Evolutionary conservation across 75 land plant species (phyloP).

Genomic region (Pinus tabuliformis): DNA sequence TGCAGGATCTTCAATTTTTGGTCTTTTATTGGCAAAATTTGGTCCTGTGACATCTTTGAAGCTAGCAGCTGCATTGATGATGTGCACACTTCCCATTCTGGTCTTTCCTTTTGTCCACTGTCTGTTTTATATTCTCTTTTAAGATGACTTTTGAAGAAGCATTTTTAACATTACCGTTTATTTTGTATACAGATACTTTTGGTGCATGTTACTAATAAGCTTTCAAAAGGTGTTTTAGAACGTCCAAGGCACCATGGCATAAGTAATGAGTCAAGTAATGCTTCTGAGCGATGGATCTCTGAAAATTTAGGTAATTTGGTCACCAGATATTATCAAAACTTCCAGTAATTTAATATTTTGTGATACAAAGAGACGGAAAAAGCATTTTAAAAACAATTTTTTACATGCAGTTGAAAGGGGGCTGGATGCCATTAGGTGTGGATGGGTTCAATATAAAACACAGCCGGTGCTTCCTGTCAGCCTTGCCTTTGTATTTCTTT

Average conservation of each 20-base stretch:
- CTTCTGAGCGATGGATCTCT: conserved; percentile 7
- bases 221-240: conserved; percentile 85
- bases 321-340: not conserved
- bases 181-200: conserved; percentile 49
- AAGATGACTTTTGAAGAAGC: not conserved
- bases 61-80: conserved; percentile 77
- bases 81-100: conserved; percentile 76
- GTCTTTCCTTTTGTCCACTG: conserved; percentile 22
- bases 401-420: conserved; percentile 40
- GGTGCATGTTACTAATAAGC: conserved; percentile 65
- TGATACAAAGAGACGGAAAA: not conserved
- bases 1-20: conserved; percentile 86
- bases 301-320: conserved; percentile 22
- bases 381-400: not conserved
- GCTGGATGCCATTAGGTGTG: conserved; percentile 62
- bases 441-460: conserved; percentile 81
- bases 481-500: conserved; percentile 88
- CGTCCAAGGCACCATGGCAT: conserved; percentile 45
- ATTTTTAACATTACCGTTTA: not conserved
- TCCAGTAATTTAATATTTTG: not conserved
- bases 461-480: conserved; percentile 98
- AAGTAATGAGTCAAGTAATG: conserved; percentile 15
- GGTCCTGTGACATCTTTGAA: conserved; percentile 74
- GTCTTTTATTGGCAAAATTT: conserved; percentile 76
- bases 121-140: not conserved